Evolutionary conservation across 495 filamentous ascomycete genomes (phyloP).

Genomic region (Neurospora sp.): DNA sequence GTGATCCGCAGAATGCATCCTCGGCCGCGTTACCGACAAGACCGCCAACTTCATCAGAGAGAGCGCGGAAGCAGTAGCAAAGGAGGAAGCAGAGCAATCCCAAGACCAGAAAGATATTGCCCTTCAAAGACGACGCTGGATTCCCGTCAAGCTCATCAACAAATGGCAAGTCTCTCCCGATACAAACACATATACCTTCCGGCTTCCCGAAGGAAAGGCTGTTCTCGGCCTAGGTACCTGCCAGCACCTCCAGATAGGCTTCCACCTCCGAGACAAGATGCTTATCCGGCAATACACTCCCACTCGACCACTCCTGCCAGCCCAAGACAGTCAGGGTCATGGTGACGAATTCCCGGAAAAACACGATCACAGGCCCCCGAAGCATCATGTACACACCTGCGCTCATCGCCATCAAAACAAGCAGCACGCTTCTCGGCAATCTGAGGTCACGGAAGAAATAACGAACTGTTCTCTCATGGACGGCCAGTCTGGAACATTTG

Average conservation of each 20-base stretch:
- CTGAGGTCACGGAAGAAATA: neutral
- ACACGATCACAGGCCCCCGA: neutral
- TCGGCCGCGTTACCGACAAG: conserved; percentile 29
- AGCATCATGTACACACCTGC: neutral
- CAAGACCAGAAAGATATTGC: neutral
- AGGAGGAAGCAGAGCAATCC: conserved; percentile 7
- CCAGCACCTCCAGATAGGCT: conserved; percentile 26
- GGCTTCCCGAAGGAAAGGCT: conserved; percentile 11
- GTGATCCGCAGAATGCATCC: conserved; percentile 19
- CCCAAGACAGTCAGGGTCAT: neutral
- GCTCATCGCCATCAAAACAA: neutral
- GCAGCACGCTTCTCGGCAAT: neutral
- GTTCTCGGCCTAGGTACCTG: conserved; percentile 23
- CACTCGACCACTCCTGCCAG: conserved; percentile 1
- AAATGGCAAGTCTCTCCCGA: conserved; percentile 13
- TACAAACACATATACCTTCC: conserved; percentile 22
- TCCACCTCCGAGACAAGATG: conserved; percentile 21
- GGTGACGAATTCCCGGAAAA: neutral
- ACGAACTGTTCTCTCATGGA: neutral
- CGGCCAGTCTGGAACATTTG: neutral
- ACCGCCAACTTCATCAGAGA: conserved; percentile 24
- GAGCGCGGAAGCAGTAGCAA: conserved; percentile 17
- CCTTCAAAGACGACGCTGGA: conserved; percentile 8
- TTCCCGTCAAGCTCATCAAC: conserved; percentile 16
- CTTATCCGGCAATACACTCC: conserved; percentile 12